These are phyloP conservation scores for Salvia rosmarinus DNA, from an alignment of 257 asterid genomes.

Conservation along the genomic window DNA sequence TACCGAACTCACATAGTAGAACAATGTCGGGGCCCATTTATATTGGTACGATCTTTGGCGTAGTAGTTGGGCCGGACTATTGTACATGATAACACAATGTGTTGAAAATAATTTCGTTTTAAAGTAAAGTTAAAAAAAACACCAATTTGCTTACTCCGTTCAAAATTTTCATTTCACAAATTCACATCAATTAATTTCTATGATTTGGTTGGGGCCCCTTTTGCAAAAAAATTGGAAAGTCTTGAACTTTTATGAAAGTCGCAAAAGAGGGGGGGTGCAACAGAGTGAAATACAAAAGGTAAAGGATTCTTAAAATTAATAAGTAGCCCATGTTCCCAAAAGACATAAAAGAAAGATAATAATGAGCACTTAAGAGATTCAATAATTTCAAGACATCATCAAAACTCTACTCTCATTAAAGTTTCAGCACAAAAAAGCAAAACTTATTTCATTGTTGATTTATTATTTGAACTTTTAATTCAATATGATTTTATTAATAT, in stretches of 20 bases:
- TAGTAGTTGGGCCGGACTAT: too few relatives aligned
- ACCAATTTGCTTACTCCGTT: background rate
- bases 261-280: conserved; percentile 22
- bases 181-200: background rate
- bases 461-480: conserved; percentile 19
- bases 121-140: background rate
- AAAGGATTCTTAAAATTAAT: conserved; percentile 42
- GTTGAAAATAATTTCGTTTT: too few relatives aligned
- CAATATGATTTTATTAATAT: conserved; percentile 1
- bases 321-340: conserved; percentile 65
- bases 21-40: too few relatives aligned
- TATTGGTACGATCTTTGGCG: too few relatives aligned
- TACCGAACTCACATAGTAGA: too few relatives aligned
- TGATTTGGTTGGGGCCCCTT: conserved; percentile 33
- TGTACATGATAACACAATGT: too few relatives aligned
- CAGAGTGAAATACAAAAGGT: conserved; percentile 28
- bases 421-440: conserved; percentile 35
- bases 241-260: conserved; percentile 43
- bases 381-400: conserved; percentile 59
- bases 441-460: conserved; percentile 23
- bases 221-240: conserved; percentile 34
- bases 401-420: conserved; percentile 49
- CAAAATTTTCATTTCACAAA: background rate
- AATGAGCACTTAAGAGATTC: conserved; percentile 47
- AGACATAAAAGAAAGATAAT: conserved; percentile 44